These are phyloP conservation scores for Phoenix roebelenii DNA, from an alignment of 176 grass and related monocot species.

Conservation along the genomic window DNA sequence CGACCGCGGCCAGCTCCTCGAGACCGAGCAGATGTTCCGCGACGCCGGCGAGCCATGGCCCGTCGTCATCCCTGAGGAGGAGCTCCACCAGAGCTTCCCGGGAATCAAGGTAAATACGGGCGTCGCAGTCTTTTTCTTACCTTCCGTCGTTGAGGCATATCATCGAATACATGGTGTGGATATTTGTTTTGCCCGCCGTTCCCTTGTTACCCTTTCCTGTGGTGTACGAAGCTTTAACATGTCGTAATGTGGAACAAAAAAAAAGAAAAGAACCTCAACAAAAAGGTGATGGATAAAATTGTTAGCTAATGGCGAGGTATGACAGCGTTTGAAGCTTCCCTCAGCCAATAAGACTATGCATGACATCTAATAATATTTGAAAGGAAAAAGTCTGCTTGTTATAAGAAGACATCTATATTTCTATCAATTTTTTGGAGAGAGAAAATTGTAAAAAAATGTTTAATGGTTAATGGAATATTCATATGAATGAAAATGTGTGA, in stretches of 20 bases:
- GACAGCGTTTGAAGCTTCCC: too few species aligned
- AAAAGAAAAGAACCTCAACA: too few species aligned
- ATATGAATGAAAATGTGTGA: too few species aligned
- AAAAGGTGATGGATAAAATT: too few species aligned
- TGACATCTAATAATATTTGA: too few species aligned
- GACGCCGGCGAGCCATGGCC: slow-evolving; percentile 79
- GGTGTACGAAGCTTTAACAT: not conserved
- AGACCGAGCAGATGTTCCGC: slow-evolving; percentile 88
- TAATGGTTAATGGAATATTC: too few species aligned
- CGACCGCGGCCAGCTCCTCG: slow-evolving; percentile 50
- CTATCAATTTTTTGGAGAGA: too few species aligned
- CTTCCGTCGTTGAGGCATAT: slow-evolving; percentile 2
- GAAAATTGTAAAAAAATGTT: too few species aligned
- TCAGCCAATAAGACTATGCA: too few species aligned
- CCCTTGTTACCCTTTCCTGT: not conserved
- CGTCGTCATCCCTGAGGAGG: slow-evolving; percentile 66
- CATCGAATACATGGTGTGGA: slow-evolving; percentile 24
- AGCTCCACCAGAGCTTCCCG: slow-evolving; percentile 63
- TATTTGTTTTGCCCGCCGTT: not conserved
- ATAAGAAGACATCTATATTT: too few species aligned
- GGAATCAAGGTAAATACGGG: slow-evolving; percentile 50
- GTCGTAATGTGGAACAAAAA: not conserved
- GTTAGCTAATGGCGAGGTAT: too few species aligned
- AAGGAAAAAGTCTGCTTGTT: too few species aligned
- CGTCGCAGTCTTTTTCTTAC: not conserved